Percentiles rank a stretch among this genome's conserved stretches.
phyloP scores from a whole-genome alignment of 345 rosid genomes.

The Linum lewisii region DNA sequence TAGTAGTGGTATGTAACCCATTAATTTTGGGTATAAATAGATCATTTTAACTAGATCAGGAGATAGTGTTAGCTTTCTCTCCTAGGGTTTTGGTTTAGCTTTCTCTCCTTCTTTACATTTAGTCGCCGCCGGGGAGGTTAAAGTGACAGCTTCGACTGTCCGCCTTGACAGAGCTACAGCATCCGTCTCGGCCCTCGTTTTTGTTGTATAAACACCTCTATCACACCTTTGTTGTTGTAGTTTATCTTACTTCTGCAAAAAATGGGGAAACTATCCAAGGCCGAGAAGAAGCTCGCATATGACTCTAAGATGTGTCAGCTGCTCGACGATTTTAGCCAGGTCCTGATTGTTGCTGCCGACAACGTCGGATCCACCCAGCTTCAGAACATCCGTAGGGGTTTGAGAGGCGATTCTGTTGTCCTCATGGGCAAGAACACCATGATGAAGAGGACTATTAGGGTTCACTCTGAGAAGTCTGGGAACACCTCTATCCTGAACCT shows the following conservation, averaged over 20 bases:
- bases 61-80: no score
- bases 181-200: not conserved
- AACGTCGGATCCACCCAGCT: constrained; percentile 5
- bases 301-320: constrained; percentile 3
- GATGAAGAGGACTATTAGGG: constrained; percentile 7
- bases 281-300: constrained; percentile 2
- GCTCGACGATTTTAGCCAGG: constrained; percentile 3
- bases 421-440: constrained; percentile 4
- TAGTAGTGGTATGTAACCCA: no score
- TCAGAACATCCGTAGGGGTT: constrained; percentile 1
- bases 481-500: constrained; percentile 1
- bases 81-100: not conserved
- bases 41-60: no score
- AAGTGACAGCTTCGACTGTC: not conserved
- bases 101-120: not conserved
- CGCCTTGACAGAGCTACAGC: not conserved
- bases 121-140: not conserved
- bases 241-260: not conserved
- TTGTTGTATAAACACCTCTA: not conserved
- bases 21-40: no score
- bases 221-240: not conserved
- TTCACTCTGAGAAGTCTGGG: constrained; percentile 5
- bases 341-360: constrained; percentile 4
- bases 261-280: not conserved
- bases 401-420: not conserved